Evolutionary conservation across 441 rosid genomes (phyloP).

Genomic region (Daphne laureola): DNA sequence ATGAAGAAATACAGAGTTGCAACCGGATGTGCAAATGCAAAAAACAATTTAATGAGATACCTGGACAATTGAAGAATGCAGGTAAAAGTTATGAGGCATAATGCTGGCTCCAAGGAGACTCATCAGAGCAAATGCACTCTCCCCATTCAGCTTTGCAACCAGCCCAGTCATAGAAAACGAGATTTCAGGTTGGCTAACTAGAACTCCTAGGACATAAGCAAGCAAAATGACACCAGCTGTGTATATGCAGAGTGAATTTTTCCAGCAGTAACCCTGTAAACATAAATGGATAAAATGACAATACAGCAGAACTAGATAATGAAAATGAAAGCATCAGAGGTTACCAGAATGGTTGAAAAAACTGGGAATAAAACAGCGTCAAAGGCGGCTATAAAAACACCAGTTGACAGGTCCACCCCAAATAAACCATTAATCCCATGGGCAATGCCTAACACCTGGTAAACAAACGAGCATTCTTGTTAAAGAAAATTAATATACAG

Average conservation of each 20-base stretch:
- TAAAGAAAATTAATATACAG: constrained; percentile 7
- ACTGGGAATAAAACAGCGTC: constrained; percentile 81
- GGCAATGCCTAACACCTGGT: constrained; percentile 86
- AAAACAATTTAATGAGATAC: constrained; percentile 30
- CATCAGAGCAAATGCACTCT: constrained; percentile 76
- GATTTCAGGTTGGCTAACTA: constrained; percentile 75
- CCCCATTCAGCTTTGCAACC: constrained; percentile 57
- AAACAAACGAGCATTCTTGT: constrained; percentile 16
- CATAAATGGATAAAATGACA: constrained; percentile 6
- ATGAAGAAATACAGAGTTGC: background rate
- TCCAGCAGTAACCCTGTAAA: constrained; percentile 60
- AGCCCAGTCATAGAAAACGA: constrained; percentile 51
- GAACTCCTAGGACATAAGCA: constrained; percentile 63
- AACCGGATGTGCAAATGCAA: background rate
- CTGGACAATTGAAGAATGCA: constrained; percentile 84
- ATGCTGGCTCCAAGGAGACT: constrained; percentile 98
- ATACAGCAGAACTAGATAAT: constrained; percentile 5
- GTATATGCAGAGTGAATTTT: constrained; percentile 42
- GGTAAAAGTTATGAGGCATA: constrained; percentile 94
- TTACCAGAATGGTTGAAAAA: constrained; percentile 70
- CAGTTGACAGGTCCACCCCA: constrained; percentile 76
- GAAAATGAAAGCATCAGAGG: constrained; percentile 18
- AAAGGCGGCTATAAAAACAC: constrained; percentile 72
- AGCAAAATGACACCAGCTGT: constrained; percentile 51
- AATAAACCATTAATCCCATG: constrained; percentile 85